Base-by-base conservation (phyloP, 2,329 filamentous ascomycete species). In the Colletotrichum sp. region DNA sequence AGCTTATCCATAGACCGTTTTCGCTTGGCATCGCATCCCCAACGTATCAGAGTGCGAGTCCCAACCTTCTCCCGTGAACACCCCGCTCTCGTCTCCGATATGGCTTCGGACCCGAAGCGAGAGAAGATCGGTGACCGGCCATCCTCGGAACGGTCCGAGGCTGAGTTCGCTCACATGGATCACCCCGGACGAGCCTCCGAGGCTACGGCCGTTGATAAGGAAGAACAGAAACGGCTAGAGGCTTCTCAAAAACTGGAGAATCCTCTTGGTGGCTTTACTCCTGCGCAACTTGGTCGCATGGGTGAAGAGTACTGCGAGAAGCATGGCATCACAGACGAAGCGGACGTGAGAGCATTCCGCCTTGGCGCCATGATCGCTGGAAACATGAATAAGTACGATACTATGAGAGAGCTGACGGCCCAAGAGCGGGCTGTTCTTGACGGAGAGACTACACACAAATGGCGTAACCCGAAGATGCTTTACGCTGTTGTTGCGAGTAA, bases 391-490 rank as follows among this genome's bases (percentile, higher is more conserved):
- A 85, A 85, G 70, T 90, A 89, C 80, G 87, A 88, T 21, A 84
- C 84, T 21, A 81, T 92, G 59, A 82, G 87, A 15, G 90, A 88
- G 8, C 85, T 95, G 65, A 92, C 88, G 0, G 85, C 88, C 1
- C 87, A 90, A 13, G 94, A 96, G 81, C 88, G 87, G 55, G 84
- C 87, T 3, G 86, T 90, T 7, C 84, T 95, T 52, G 86, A 89
- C 13, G 87, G 89, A 21, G 94, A 96, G 81, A 88, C 90, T 55
- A 90, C 89, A 1, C 89, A 94, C 80, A 92, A 91, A 76, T 95
- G 94, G 94, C 59, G 89, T 8, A 93, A 95, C 79, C 93, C 93
- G 0, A 86, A 82, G 77, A 89, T 90, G 81, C 87, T 95, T 65
- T 94, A 94, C 82, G 87, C 92, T 68, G 88, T 95, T 9, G 91